Evolutionary conservation across 2,329 filamentous ascomycete genomes (phyloP), one percentile per base, ranked within the genome.

Genomic region (Trichocomaceae sp.): DNA sequence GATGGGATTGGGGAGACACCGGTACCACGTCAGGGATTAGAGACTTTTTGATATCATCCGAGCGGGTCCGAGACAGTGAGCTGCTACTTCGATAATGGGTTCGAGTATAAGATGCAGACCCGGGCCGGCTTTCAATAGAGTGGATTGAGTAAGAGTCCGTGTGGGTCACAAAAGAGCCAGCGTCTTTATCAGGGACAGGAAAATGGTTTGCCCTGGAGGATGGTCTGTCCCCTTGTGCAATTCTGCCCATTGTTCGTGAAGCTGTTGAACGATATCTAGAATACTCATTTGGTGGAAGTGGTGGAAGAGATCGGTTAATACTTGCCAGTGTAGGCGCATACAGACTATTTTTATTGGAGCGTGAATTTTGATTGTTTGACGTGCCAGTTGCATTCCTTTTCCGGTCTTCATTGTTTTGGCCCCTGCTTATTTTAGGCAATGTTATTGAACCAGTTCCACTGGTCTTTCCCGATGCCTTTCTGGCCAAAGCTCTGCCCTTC

Each of bases 71-170:
- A 10, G 73, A 73, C 59, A 76, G 53, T 9, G 71, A 72, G 52
- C 71, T 76, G 54, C 68, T 74, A 56, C 72, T 74, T 55, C 70
- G 71, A 19, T 74, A 65, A 64, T 74, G 73, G 9, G 68, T 66
- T 44, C 71, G 66, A 39, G 68, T 61, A n/a, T 69, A 58, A 1
- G 66, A 66, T 19, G 73, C 67, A 13, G 74, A 76, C 15, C 67
- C 65, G 5, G 74, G 65, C 15, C 70, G 68, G 13, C 62, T 62
- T 22, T 71, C 68, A 26, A 60, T 55, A 35, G 70, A 63, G 33
- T 66, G 71, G 6, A 67, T 57, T 31, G 73, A 73, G 59, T 71
- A 75, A 4, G 73, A 62, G 59, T 76, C 73, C 1, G 72, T 71
- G 45, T 75, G 73, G 8, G 70, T 65, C 20, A 75, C 59, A 39